Base-by-base conservation (phyloP, 2,329 filamentous ascomycete species). In the Sporothrix sp. region DNA sequence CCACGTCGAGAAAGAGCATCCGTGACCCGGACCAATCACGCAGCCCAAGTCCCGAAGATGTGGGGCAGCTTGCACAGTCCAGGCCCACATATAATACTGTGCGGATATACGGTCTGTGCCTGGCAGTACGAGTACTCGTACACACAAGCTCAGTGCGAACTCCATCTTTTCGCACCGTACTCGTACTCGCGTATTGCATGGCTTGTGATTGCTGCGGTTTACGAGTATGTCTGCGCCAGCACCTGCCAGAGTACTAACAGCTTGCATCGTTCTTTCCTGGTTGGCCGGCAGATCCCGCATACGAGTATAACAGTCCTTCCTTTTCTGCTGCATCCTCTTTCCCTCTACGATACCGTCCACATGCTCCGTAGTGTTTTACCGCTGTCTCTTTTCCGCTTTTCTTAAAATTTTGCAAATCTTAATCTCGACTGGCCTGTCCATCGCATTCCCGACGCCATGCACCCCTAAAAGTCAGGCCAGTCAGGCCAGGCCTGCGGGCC, bases 11-110 rank as follows among this genome's bases (percentile, higher is more conserved):
- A 32, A 38, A 2, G 21, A n/a, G 20, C 40, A 53, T 53, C 58
- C 58, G 58, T 48, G 42, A 38, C 43, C 58, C 58, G 58, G 32
- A 25, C 56, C 54, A 57, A 56, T 58, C 46, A 56, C 1, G 16
- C 10, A 2, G 30, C 5, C 20, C 13, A 32, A 51, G 42, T 27
- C 9, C 3, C 1, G 4, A 18, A 9, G n/a, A 38, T n/a, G 21
- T 21, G 25, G 33, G 39, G 10, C 18, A 9, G 18, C 10, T 7
- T 18, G 33, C 27, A 48, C 23, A 40, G 36, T 40, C 6, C 3
- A 20, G 46, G 5, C 11, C 36, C 46, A 33, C 27, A 9, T 9
- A n/a, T 1, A 13, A 3, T 35, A 39, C 50, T 23, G 50, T 52
- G 32, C 10, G n/a, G 20, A 48, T 38, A 21, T 28, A 48, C 43